Percentiles rank a stretch among this genome's conserved stretches.
Evolutionary conservation across 768 basidiomycete species (phyloP).

Genomic region (Russula ochroleuca): DNA sequence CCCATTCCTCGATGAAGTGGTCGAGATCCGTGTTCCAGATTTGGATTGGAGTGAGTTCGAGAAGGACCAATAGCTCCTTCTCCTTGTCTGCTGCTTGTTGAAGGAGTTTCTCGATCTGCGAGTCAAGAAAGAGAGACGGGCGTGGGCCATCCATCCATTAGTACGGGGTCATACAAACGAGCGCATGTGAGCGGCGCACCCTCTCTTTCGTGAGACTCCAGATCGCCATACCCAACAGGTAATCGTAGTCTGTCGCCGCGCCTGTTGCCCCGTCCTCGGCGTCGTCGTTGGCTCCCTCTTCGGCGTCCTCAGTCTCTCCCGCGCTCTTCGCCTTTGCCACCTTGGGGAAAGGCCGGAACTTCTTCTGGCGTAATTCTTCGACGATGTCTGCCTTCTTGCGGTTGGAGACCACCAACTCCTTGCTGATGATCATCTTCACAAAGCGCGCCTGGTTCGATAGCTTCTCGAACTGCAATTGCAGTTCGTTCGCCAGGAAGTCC

Average conservation of each 20-base stretch:
- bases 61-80: constrained; percentile 67
- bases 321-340: constrained; percentile 58
- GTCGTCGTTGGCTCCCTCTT: constrained; percentile 43
- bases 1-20: constrained; percentile 76
- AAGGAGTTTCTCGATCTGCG: constrained; percentile 77
- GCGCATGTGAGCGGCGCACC: constrained; percentile 39
- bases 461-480: constrained; percentile 76
- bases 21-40: constrained; percentile 92
- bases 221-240: constrained; percentile 92
- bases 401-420: constrained; percentile 73
- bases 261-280: constrained; percentile 46
- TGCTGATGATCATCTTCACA: constrained; percentile 91
- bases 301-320: constrained; percentile 60
- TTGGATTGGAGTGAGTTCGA: constrained; percentile 72
- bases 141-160: too few relatives aligned
- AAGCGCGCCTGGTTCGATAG: constrained; percentile 95
- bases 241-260: constrained; percentile 73
- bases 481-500: constrained; percentile 81
- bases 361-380: constrained; percentile 69
- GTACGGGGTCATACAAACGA: neutral
- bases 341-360: constrained; percentile 94
- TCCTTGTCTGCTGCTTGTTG: constrained; percentile 82
- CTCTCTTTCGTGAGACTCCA: constrained; percentile 93
- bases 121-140: too few relatives aligned
- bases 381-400: constrained; percentile 88